Evolutionary conservation across 2,329 filamentous ascomycete species (phyloP).

Genomic region (Didymella segeticola): DNA sequence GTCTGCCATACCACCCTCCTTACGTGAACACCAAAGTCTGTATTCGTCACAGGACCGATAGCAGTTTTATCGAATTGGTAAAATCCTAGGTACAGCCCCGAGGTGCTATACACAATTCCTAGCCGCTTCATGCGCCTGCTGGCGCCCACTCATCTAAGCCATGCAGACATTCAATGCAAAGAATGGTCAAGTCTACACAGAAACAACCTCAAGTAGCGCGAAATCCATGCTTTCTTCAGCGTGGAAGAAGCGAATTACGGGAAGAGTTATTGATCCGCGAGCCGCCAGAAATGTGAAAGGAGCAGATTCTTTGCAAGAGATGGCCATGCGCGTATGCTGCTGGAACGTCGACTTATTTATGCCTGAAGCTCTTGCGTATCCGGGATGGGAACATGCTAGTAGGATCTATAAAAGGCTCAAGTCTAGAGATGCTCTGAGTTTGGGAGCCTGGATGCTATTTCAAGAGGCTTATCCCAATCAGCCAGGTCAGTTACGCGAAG

Average conservation of each 20-base stretch:
- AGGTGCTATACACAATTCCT: neutral
- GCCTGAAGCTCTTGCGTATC: slow-evolving; percentile 1
- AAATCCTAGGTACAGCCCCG: neutral
- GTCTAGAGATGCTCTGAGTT: slow-evolving; percentile 4
- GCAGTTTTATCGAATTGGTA: neutral
- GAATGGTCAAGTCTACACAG: slow-evolving; percentile 7
- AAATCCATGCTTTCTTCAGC: neutral
- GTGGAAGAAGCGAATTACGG: neutral
- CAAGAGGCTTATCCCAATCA: neutral
- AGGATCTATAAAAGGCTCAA: slow-evolving; percentile 1
- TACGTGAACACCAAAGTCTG: neutral
- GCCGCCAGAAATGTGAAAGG: neutral
- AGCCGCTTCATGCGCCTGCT: neutral
- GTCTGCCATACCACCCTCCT: neutral
- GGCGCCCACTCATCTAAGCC: neutral
- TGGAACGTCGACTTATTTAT: neutral
- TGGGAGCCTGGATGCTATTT: slow-evolving; percentile 4
- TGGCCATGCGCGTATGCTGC: slow-evolving; percentile 4
- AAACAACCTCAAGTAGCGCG: neutral
- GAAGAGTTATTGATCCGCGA: neutral
- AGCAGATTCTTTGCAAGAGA: neutral
- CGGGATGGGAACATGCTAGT: neutral
- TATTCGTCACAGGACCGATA: neutral
- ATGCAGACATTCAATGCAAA: slow-evolving; percentile 5
- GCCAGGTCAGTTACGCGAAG: neutral